Evolutionary conservation across 139 green algal genomes (phyloP).

Genomic region (Gonium pectorale): DNA sequence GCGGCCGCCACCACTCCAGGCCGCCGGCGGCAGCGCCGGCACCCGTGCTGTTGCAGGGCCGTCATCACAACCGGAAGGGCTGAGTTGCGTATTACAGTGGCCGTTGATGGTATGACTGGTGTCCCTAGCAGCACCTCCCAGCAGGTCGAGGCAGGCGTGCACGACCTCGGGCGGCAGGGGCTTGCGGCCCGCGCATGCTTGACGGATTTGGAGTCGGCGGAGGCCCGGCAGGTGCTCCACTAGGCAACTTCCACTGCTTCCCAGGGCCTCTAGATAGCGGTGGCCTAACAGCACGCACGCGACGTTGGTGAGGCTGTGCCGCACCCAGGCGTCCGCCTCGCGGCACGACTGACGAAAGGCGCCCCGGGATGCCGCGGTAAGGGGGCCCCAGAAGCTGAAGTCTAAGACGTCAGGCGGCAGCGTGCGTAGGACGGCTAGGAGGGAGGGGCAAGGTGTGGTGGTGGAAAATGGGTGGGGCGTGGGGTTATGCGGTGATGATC

Average conservation of each 20-base stretch:
- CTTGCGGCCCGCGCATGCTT: slow-evolving; percentile 10
- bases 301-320: not conserved
- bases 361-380: not conserved
- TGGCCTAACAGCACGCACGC: not conserved
- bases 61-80: too few species aligned
- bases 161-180: slow-evolving; percentile 16
- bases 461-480: too few species aligned
- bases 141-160: slow-evolving; percentile 15
- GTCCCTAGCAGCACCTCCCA: too few species aligned
- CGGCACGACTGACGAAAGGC: not conserved
- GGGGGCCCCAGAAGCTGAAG: not conserved
- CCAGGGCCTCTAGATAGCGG: not conserved
- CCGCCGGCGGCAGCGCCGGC: too few species aligned
- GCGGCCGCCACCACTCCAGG: not conserved
- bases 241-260: not conserved
- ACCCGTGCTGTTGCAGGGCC: too few species aligned
- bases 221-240: not conserved
- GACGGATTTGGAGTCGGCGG: not conserved
- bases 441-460: not conserved
- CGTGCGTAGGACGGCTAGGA: not conserved
- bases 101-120: too few species aligned
- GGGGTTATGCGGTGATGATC: too few species aligned
- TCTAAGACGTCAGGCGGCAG: not conserved
- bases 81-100: too few species aligned
- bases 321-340: not conserved